A percentile compares a stretch with the other conserved stretches of the same genome.
Conservation (phyloP, 2,329 filamentous ascomycete species). For the Fragosphaeria purpurea region DNA sequence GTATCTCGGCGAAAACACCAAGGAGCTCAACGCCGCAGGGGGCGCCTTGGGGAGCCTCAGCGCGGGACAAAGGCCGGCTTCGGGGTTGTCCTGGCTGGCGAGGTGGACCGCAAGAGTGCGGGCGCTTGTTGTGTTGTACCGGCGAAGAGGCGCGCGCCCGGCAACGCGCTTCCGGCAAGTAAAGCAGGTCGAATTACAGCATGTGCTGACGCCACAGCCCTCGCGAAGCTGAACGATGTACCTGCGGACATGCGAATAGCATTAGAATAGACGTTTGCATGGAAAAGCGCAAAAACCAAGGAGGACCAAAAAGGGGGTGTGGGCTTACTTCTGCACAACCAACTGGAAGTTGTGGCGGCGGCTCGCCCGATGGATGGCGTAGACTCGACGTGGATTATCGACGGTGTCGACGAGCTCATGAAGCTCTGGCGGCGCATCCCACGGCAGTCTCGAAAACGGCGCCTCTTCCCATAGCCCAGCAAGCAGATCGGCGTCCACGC, state of each 20-base stretch:
- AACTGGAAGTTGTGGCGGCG: slow-evolving; percentile 56
- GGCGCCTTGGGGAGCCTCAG: slow-evolving; percentile 32
- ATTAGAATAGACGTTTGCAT: slow-evolving; percentile 10
- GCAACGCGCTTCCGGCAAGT: slow-evolving; percentile 61
- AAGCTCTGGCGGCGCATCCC: slow-evolving; percentile 50
- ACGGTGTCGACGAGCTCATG: slow-evolving; percentile 45
- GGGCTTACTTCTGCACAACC: slow-evolving; percentile 54
- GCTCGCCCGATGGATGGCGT: slow-evolving; percentile 49
- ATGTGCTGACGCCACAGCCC: slow-evolving; percentile 61
- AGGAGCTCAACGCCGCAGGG: slow-evolving; percentile 35
- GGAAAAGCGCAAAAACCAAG: too few relatives aligned
- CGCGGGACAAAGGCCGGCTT: slow-evolving; percentile 54
- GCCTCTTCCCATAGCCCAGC: slow-evolving; percentile 52
- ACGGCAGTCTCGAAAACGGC: slow-evolving; percentile 47
- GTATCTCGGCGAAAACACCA: slow-evolving; percentile 33
- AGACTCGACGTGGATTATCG: slow-evolving; percentile 51
- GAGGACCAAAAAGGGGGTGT: slow-evolving; percentile 8
- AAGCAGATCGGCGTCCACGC: slow-evolving; percentile 36
- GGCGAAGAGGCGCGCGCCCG: slow-evolving; percentile 58
- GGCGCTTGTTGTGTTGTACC: slow-evolving; percentile 73
- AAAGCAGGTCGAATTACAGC: slow-evolving; percentile 69
- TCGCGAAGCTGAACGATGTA: slow-evolving; percentile 74
- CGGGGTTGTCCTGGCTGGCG: slow-evolving; percentile 69
- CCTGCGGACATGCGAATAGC: slow-evolving; percentile 30
- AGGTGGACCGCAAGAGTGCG: slow-evolving; percentile 71